phyloP scores from a whole-genome alignment of 371 early-diverging fungal species.

The Saksenaea oblongispora region DNA sequence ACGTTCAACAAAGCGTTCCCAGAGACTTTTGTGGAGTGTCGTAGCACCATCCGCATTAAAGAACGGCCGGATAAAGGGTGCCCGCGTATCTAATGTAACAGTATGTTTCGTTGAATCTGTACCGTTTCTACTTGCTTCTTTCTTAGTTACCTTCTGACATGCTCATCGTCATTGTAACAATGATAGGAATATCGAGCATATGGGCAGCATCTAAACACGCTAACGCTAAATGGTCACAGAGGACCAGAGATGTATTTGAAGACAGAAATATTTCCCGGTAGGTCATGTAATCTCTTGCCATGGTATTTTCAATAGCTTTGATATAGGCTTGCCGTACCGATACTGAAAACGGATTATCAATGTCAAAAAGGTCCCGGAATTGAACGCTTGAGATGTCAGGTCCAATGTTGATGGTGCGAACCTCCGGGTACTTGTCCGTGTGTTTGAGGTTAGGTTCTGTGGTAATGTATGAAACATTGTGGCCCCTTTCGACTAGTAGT shows the following conservation, averaged over 20 bases:
- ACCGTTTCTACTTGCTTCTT: background rate
- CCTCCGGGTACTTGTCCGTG: constrained; percentile 6
- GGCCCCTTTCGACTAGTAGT: constrained; percentile 15
- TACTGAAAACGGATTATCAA: constrained; percentile 1
- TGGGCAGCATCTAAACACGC: constrained; percentile 24
- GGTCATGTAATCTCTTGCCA: constrained; percentile 5
- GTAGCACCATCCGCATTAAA: constrained; percentile 6
- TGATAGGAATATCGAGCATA: constrained; percentile 12
- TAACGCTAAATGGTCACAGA: constrained; percentile 25
- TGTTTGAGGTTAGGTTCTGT: constrained; percentile 8
- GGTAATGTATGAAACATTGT: constrained; percentile 21
- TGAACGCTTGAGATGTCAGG: constrained; percentile 6
- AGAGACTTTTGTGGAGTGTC: constrained; percentile 12
- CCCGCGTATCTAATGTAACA: constrained; percentile 9
- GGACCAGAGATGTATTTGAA: constrained; percentile 12
- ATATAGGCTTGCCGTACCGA: constrained; percentile 1
- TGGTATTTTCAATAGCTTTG: background rate
- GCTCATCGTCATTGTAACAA: constrained; percentile 21
- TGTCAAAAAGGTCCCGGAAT: constrained; percentile 17
- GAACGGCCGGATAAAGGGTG: constrained; percentile 15
- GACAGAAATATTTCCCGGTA: constrained; percentile 2
- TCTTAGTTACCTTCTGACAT: constrained; percentile 13
- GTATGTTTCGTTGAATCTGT: background rate
- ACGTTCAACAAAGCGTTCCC: constrained; percentile 10
- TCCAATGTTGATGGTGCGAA: constrained; percentile 13